These are phyloP conservation scores for Chionographis japonica DNA, from an alignment of 106 monocot genomes.

Conservation along the genomic window DNA sequence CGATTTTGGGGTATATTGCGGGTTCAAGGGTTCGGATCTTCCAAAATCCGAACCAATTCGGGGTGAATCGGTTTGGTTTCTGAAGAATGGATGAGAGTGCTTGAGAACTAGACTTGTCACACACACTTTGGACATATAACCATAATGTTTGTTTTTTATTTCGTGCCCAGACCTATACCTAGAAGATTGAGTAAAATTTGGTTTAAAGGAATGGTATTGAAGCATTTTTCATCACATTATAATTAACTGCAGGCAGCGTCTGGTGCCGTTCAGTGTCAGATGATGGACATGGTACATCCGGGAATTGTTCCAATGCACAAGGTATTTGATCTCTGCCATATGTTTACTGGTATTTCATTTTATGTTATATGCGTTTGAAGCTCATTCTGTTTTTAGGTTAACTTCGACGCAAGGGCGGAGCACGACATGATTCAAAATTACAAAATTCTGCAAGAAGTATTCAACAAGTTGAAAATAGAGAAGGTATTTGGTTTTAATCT, in stretches of 20 bases:
- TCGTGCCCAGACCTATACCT: not conserved
- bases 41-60: too few species aligned
- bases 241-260: slow-evolving; percentile 60
- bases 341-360: not conserved
- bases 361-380: not conserved
- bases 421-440: slow-evolving; percentile 94
- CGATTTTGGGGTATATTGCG: too few species aligned
- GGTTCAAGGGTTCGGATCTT: too few species aligned
- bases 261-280: slow-evolving; percentile 89
- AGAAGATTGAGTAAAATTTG: too few species aligned
- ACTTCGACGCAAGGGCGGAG: slow-evolving; percentile 89
- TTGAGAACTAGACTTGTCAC: too few species aligned
- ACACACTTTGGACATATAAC: too few species aligned
- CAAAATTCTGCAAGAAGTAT: slow-evolving; percentile 87
- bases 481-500: too few species aligned
- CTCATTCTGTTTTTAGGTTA: slow-evolving; percentile 48
- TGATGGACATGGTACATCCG: slow-evolving; percentile 91
- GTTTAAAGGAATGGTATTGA: too few species aligned
- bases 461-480: slow-evolving; percentile 70
- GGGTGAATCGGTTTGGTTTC: too few species aligned
- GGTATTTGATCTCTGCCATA: slow-evolving; percentile 25
- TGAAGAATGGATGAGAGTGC: too few species aligned
- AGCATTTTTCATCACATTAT: not conserved
- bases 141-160: not conserved
- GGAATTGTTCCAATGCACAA: slow-evolving; percentile 90